phyloP scores from a whole-genome alignment of 164 flowering plant genomes.

The Malania oleifera region DNA sequence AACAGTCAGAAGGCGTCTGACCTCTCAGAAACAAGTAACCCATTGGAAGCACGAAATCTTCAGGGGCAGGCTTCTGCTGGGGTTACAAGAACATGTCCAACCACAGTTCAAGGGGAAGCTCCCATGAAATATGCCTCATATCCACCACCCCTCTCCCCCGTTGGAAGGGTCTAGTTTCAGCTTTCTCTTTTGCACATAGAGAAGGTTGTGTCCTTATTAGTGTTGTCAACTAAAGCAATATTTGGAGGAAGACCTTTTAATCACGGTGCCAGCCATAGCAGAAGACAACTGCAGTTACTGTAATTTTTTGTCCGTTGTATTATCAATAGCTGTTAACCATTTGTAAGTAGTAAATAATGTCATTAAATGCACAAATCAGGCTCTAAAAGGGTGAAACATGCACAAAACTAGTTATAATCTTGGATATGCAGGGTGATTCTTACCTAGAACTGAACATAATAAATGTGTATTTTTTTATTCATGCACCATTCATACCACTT shows the following conservation, averaged over 20 bases:
- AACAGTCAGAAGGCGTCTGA: slow-evolving; percentile 29
- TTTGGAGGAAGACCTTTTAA: no score
- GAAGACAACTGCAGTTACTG: no score
- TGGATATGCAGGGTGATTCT: no score
- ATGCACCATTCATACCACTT: no score
- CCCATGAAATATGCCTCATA: slow-evolving; percentile 33
- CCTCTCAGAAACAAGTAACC: slow-evolving; percentile 18
- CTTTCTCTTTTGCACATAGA: not conserved
- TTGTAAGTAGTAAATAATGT: no score
- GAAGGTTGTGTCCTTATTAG: not conserved
- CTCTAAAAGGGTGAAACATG: no score
- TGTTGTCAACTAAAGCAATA: not conserved
- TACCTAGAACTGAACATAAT: not conserved
- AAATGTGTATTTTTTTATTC: no score
- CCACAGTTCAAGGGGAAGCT: slow-evolving; percentile 13
- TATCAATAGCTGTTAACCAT: no score
- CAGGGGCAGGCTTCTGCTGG: slow-evolving; percentile 15
- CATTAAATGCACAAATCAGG: no score
- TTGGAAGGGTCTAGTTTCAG: slow-evolving; percentile 55
- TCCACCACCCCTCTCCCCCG: slow-evolving; percentile 82
- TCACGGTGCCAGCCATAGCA: no score
- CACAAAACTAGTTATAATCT: no score
- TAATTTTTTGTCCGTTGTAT: no score
- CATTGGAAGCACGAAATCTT: slow-evolving; percentile 15
- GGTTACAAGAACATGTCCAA: slow-evolving; percentile 11